phyloP scores from a whole-genome alignment of 208 protist species.

The Leishmania aethiopica region DNA sequence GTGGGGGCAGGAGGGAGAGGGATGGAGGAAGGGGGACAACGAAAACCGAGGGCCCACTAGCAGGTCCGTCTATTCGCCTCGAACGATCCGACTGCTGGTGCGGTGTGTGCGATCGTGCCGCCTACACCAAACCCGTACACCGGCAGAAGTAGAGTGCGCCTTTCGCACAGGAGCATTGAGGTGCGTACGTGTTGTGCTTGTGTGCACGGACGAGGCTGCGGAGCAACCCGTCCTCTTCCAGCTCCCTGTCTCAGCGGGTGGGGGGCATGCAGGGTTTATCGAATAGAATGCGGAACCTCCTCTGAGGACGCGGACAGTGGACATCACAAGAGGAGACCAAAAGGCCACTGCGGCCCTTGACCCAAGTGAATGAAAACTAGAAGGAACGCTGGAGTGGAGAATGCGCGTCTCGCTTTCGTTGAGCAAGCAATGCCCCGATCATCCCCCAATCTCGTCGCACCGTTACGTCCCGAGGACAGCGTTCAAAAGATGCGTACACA shows the following conservation, averaged over 20 bases:
- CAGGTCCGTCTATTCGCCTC: neutral
- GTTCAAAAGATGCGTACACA: neutral
- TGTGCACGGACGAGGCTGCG: neutral
- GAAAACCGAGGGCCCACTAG: neutral
- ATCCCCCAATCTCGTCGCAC: no score
- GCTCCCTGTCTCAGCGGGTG: neutral
- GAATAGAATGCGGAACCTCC: neutral
- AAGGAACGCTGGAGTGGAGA: neutral
- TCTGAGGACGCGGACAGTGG: neutral
- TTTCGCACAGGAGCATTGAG: neutral
- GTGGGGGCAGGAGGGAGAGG: neutral
- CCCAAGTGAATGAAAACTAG: neutral
- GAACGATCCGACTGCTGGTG: neutral
- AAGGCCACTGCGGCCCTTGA: neutral
- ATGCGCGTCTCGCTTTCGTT: no score
- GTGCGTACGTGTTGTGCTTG: neutral
- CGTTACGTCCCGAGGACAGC: neutral
- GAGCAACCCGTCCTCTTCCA: neutral
- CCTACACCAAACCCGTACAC: neutral
- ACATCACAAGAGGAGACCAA: neutral
- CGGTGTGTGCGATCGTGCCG: neutral
- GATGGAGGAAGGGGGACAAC: neutral
- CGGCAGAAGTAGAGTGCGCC: neutral
- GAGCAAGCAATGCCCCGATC: no score
- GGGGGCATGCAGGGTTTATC: neutral